Evolutionary conservation across 441 rosid species (phyloP).

Genomic region (Melastoma candidum): DNA sequence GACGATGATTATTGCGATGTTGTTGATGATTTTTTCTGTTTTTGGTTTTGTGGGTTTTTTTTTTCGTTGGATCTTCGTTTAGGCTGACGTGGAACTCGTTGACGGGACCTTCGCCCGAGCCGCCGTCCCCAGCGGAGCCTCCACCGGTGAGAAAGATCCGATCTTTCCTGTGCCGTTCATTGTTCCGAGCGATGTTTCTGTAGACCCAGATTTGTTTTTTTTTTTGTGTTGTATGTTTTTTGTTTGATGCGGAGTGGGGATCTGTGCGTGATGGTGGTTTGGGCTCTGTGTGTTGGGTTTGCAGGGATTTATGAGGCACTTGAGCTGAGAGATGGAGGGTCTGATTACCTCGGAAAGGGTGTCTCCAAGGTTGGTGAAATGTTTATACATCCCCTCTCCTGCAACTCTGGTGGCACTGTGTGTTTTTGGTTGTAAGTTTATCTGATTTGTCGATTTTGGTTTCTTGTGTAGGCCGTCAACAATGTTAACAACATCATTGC

Average conservation of each 20-base stretch:
- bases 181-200: background rate
- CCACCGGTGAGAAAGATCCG: conserved; percentile 52
- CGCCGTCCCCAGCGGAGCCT: conserved; percentile 90
- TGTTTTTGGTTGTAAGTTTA: background rate
- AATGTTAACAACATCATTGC: conserved; percentile 80
- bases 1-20: background rate
- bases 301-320: conserved; percentile 91
- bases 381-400: too few relatives aligned
- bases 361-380: conserved; percentile 51
- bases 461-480: conserved; percentile 56
- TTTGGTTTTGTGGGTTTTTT: background rate
- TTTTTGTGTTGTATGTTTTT: background rate
- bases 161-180: background rate
- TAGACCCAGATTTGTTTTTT: background rate
- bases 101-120: conserved; percentile 48
- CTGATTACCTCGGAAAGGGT: conserved; percentile 95
- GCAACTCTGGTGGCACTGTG: background rate
- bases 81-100: conserved; percentile 57
- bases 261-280: background rate
- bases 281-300: background rate
- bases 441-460: background rate
- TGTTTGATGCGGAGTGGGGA: background rate
- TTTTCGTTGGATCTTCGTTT: background rate
- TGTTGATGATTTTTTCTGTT: background rate
- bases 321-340: conserved; percentile 90